phyloP scores from a whole-genome alignment of 1,284 basidiomycete genomes.

The Naganishia cerealis region DNA sequence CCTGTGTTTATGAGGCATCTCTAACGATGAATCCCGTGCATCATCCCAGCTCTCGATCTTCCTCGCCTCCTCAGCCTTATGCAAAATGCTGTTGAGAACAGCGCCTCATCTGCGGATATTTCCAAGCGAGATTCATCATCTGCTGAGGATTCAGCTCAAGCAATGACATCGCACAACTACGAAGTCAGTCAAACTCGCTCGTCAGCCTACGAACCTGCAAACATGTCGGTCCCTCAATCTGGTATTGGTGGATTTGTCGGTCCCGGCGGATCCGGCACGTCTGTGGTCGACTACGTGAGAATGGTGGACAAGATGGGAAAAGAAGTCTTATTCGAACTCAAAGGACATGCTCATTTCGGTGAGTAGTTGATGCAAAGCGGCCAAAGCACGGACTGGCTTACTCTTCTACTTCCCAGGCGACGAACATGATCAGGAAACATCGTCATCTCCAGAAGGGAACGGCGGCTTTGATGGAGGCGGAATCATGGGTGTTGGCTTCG shows the following conservation, averaged over 20 bases:
- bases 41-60: slow-evolving; percentile 31
- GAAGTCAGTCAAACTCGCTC: slow-evolving; percentile 27
- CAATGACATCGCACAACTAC: slow-evolving; percentile 17
- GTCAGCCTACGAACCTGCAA: slow-evolving; percentile 29
- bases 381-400: neutral
- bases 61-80: slow-evolving; percentile 30
- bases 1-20: neutral
- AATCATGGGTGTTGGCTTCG: slow-evolving; percentile 33
- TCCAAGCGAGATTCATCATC: slow-evolving; percentile 7
- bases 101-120: neutral
- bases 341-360: slow-evolving; percentile 39
- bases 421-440: slow-evolving; percentile 24
- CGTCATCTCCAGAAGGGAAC: slow-evolving; percentile 32
- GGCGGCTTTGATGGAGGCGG: slow-evolving; percentile 37
- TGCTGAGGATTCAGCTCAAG: slow-evolving; percentile 6
- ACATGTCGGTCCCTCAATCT: slow-evolving; percentile 15
- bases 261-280: slow-evolving; percentile 17
- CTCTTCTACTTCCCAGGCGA: slow-evolving; percentile 5
- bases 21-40: neutral
- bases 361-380: neutral
- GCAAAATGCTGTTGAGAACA: slow-evolving; percentile 17
- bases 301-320: slow-evolving; percentile 33
- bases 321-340: slow-evolving; percentile 37
- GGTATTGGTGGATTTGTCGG: slow-evolving; percentile 27
- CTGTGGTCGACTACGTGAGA: slow-evolving; percentile 29